Evolutionary conservation across 164 flowering plant species (phyloP), one percentile per base, ranked within the genome.

Genomic region (Magnolia officinalis): DNA sequence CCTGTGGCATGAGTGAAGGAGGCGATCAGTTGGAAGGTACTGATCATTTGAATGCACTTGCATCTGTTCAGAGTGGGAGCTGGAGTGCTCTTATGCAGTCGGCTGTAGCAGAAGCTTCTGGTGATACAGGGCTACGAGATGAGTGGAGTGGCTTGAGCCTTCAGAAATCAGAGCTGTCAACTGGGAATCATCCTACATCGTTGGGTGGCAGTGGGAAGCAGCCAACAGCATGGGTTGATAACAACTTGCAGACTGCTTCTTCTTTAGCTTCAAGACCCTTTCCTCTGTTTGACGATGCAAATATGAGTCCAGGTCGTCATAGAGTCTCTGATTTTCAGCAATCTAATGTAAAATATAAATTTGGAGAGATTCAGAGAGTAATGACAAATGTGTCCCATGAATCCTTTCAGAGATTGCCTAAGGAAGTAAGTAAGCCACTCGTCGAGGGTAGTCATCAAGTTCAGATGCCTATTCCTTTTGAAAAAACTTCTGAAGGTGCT

Each of bases 81-180:
- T 92, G 96, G 96, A 95, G 97, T 84, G 98, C 98, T 63, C 91
- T 95, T 50, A 95, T 93, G 97, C 97, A 93, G 83, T 93, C 98
- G 76, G 97, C 97, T 77, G 89, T 92, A 13, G 96, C 89, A 75
- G 98, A 93, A 85, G 76, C 97, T 72, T 90, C 97, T 55, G 82
- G 87, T 82, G 95, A 90, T 69, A 84, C 88, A 16, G 96, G 90
- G 75, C 0, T 78, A 67, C 96, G 89, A 75, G 96, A 91, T 70
- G 93, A 89, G 76, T 90, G 92, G 98, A 90, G 90, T 90, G 92
- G 97, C 63, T 82, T 92, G 80, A 89, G 88, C 78, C 85, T 82
- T 76, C 94, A 87, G 77, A 88, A 84, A 78, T 81, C 84, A 31
- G 94, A 90, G 73, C 72, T 67, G 14, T 82, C 90, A 73, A 79